phyloP scores from a whole-genome alignment of 2,329 filamentous ascomycete species.

The Microdochium nivale region DNA sequence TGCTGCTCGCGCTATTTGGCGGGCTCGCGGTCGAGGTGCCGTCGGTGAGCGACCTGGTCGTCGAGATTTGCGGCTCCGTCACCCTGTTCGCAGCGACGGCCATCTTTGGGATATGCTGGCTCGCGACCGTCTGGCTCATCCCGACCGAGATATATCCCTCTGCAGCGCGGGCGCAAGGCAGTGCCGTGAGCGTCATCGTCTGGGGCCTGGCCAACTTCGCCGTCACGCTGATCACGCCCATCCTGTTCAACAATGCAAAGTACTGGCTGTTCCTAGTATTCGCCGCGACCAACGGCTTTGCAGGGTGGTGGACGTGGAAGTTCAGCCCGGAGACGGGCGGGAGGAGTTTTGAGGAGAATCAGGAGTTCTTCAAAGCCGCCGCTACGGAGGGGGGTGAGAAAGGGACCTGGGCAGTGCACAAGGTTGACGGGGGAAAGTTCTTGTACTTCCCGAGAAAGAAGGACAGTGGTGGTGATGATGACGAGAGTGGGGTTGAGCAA shows the following conservation, averaged over 20 bases:
- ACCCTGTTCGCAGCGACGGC: slow-evolving; percentile 48
- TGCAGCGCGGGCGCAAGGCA: slow-evolving; percentile 43
- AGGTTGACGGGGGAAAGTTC: slow-evolving; percentile 42
- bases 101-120: slow-evolving; percentile 52
- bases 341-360: slow-evolving; percentile 51
- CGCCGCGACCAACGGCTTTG: slow-evolving; percentile 42
- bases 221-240: slow-evolving; percentile 47
- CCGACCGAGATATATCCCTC: slow-evolving; percentile 51
- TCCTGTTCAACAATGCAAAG: slow-evolving; percentile 50
- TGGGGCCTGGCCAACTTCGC: slow-evolving; percentile 51
- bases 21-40: slow-evolving; percentile 27
- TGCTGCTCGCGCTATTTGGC: slow-evolving; percentile 42
- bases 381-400: slow-evolving; percentile 29
- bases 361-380: slow-evolving; percentile 42
- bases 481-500: neutral
- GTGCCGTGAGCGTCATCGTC: slow-evolving; percentile 43
- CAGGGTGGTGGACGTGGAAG: slow-evolving; percentile 43
- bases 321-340: slow-evolving; percentile 46
- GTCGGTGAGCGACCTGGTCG: slow-evolving; percentile 27
- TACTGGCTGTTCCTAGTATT: slow-evolving; percentile 51
- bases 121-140: slow-evolving; percentile 50
- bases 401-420: slow-evolving; percentile 42
- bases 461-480: neutral
- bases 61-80: slow-evolving; percentile 41
- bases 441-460: slow-evolving; percentile 12